Evolutionary conservation across 441 rosid genomes (phyloP), one percentile per base, ranked within the genome.

Genomic region (Gossypium lobatum): DNA sequence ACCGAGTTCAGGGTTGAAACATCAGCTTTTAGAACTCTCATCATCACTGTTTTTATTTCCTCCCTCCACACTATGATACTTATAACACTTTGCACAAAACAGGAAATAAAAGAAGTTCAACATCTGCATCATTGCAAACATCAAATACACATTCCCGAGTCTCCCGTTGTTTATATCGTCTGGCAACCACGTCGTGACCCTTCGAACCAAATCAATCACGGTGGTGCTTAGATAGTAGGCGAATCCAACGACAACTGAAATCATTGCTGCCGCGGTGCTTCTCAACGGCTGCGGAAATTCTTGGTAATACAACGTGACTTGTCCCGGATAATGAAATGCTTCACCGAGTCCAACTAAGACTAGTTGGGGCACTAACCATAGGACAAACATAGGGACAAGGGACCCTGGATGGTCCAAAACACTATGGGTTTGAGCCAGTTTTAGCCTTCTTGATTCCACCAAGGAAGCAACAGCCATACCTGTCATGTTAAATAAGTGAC

Each of bases 271-370:
- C 3, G 93, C 81, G 0, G 85, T 84, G 64, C 82, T 86, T 4
- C 72, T 61, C 70, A 91, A 48, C 0, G 88, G 80, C 61, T 14
- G 75, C 0, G 92, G 97, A 31, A 89, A 91, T 53, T 91, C 89
- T 71, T 85, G 94, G 69, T 88, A 85, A 65, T 78, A 88, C 4
- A 89, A 37, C 2, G 83, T 74, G 18, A 82, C 86, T 72, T 87
- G 88, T 59, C 89, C 90, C 0, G 93, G 93, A 48, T 79, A 78
- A 74, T 85, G 85, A 37, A 86, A 87, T 26, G 89, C 87, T 65
- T 86, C 87, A 55, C 85, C 89, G 0, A 90, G 76, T 17, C 92
- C 96, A 0, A 80, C 80, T 21, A 89, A 14, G 6, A 82, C 76
- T 5, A 90, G 76, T 55, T 85, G 92, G 14, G 87, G 87, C 73